Evolutionary conservation across 805 yeast genomes (phyloP).

Genomic region (Blastobotrys robertii): DNA sequence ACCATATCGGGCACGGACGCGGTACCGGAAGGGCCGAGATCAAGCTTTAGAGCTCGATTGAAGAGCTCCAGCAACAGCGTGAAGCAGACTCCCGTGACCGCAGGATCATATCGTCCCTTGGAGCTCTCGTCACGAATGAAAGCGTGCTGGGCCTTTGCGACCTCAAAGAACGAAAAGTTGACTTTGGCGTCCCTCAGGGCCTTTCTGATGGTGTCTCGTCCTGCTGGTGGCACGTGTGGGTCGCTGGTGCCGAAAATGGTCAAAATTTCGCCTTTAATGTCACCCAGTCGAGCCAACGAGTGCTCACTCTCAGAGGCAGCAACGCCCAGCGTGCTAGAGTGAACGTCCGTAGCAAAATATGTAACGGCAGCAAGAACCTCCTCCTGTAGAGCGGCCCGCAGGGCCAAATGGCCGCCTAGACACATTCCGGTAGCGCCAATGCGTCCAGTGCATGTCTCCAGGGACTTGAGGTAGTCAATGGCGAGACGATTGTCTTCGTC

Average conservation of each 20-base stretch:
- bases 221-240: conserved; percentile 70
- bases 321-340: conserved; percentile 53
- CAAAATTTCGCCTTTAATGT: conserved; percentile 48
- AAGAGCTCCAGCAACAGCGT: conserved; percentile 64
- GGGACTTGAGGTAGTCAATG: conserved; percentile 47
- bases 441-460: conserved; percentile 59
- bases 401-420: conserved; percentile 75
- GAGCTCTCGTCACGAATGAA: conserved; percentile 70
- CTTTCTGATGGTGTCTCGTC: conserved; percentile 60
- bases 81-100: conserved; percentile 55
- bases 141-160: conserved; percentile 76
- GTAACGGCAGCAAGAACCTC: conserved; percentile 60
- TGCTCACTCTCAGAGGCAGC: conserved; percentile 47
- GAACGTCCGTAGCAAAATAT: conserved; percentile 76
- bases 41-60: conserved; percentile 55
- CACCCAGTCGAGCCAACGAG: conserved; percentile 48
- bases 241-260: conserved; percentile 70
- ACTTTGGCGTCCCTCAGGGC: conserved; percentile 49
- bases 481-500: conserved; percentile 64
- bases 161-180: conserved; percentile 61
- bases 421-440: conserved; percentile 86
- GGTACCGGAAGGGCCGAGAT: conserved; percentile 52
- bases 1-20: conserved; percentile 47
- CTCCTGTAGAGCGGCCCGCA: conserved; percentile 54
- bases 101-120: conserved; percentile 78